Evolutionary conservation across 176 grass and related monocot species (phyloP).

Genomic region (Triticum urartu): DNA sequence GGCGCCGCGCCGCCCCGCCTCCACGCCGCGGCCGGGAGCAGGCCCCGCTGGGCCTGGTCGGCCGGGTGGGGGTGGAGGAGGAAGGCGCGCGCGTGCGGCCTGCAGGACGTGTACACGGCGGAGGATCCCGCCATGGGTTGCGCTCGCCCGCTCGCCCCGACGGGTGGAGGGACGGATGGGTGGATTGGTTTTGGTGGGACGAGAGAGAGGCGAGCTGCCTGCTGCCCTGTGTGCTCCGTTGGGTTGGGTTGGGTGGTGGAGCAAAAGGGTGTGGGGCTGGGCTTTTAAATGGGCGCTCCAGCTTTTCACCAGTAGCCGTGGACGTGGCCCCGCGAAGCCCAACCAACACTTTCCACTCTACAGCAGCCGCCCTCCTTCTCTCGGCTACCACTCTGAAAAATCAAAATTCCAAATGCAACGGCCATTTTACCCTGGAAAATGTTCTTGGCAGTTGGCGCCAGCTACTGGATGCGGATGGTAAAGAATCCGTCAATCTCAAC

Average conservation of each 20-base stretch:
- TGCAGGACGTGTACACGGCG: slow-evolving; percentile 27
- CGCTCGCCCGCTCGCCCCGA: too few species aligned
- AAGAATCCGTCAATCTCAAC: too few species aligned
- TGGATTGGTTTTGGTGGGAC: not conserved
- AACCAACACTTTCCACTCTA: not conserved
- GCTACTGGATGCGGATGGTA: too few species aligned
- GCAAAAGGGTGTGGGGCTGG: not conserved
- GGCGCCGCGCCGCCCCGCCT: not conserved
- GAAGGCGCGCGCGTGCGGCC: not conserved
- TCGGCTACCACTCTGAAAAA: too few species aligned
- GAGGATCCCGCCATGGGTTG: slow-evolving; percentile 34
- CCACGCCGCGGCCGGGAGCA: not conserved
- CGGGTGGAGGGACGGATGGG: not conserved
- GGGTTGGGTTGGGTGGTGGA: not conserved
- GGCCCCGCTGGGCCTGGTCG: not conserved
- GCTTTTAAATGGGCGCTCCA: not conserved
- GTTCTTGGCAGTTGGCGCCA: too few species aligned
- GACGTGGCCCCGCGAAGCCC: not conserved
- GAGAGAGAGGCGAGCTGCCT: not conserved
- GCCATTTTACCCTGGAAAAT: too few species aligned
- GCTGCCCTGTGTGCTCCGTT: too few species aligned
- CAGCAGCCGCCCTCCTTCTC: too few species aligned
- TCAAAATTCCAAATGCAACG: too few species aligned
- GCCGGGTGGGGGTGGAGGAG: not conserved
- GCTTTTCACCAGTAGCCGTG: too few species aligned